Percentiles rank a stretch among this genome's conserved stretches.
Conservation (phyloP, 768 basidiomycete species). For the Lenzites betulinus region DNA sequence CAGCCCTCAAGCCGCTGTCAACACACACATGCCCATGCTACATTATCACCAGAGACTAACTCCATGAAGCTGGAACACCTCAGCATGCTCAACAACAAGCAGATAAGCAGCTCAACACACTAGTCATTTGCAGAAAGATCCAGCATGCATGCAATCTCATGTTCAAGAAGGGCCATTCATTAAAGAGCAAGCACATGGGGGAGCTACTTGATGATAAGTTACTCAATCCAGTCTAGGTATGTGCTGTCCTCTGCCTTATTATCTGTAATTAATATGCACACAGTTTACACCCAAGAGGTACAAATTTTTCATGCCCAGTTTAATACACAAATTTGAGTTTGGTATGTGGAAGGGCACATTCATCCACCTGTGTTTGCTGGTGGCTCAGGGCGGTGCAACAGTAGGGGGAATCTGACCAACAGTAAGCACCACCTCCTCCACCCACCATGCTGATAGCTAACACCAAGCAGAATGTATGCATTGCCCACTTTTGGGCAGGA, state of each 20-base stretch:
- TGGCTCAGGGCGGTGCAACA: background rate
- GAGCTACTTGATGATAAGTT: conserved; percentile 21
- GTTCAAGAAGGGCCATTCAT: conserved; percentile 18
- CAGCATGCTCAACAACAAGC: background rate
- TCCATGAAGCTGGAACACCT: conserved; percentile 34
- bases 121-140: conserved; percentile 1
- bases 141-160: conserved; percentile 19
- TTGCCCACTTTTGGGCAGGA: conserved; percentile 27
- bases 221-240: conserved; percentile 23
- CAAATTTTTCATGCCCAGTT: conserved; percentile 31
- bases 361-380: conserved; percentile 29
- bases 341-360: conserved; percentile 37
- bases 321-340: conserved; percentile 39
- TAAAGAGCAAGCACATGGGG: conserved; percentile 14
- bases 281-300: conserved; percentile 7
- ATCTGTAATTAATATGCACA: conserved; percentile 27
- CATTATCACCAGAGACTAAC: conserved; percentile 27
- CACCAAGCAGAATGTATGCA: background rate
- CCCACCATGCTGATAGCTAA: background rate
- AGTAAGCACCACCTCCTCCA: conserved; percentile 5
- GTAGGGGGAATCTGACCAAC: conserved; percentile 14
- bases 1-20: conserved; percentile 41
- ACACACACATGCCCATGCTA: conserved; percentile 44
- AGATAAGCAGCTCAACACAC: conserved; percentile 1
- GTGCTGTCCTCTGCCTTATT: conserved; percentile 30